Percentiles rank a stretch among this genome's conserved stretches.
phyloP scores from a whole-genome alignment of 2,329 filamentous ascomycete species.

The Sarocladium brachiariae region DNA sequence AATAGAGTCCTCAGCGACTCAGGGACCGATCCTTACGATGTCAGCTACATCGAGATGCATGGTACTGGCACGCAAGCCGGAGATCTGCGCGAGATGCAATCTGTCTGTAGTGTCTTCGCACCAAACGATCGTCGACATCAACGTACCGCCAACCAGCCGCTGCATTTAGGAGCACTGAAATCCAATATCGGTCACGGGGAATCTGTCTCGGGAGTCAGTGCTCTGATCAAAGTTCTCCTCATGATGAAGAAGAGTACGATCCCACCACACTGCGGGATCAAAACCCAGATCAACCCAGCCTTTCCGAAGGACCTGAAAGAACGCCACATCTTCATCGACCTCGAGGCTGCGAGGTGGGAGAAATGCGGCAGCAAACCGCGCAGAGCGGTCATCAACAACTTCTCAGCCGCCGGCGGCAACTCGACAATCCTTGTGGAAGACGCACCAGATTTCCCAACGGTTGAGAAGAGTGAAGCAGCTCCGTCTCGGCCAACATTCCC shows the following conservation, averaged over 20 bases:
- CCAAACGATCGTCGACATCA: too few species aligned
- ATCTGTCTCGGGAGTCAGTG: conserved; percentile 31
- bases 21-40: background rate
- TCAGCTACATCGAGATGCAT: background rate
- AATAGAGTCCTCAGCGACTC: conserved; percentile 21
- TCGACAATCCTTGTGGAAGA: conserved; percentile 2
- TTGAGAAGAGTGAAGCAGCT: too few species aligned
- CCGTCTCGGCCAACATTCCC: too few species aligned
- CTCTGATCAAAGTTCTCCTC: conserved; percentile 35
- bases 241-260: conserved; percentile 35
- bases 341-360: background rate
- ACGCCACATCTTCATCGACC: background rate
- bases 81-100: background rate
- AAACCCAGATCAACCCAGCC: background rate
- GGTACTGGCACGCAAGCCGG: background rate
- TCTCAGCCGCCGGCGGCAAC: conserved; percentile 9
- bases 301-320: background rate
- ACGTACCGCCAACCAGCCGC: background rate
- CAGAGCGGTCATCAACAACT: conserved; percentile 10
- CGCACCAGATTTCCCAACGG: too few species aligned
- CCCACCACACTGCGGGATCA: background rate
- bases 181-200: conserved; percentile 42
- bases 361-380: too few species aligned
- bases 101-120: background rate
- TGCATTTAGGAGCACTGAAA: conserved; percentile 42